phyloP scores from a whole-genome alignment of 2,329 filamentous ascomycete species.

The Fusarium pininemorale region DNA sequence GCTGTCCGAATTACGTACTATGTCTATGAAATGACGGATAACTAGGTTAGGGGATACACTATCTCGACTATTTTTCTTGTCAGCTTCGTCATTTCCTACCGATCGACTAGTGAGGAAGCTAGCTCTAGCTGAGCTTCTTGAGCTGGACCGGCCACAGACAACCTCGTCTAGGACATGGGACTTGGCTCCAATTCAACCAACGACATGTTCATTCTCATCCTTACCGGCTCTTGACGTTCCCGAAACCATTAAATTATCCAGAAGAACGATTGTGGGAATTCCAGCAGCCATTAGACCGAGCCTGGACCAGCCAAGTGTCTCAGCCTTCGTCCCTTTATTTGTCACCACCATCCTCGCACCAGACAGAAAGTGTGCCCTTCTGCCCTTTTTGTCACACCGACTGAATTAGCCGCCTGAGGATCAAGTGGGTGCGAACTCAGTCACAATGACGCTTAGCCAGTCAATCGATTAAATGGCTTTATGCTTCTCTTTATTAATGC shows the following conservation, averaged over 20 bases:
- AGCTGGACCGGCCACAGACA: background rate
- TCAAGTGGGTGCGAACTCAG: background rate
- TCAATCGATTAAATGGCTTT: background rate
- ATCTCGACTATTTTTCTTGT: background rate
- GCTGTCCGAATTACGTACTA: background rate
- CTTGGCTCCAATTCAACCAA: background rate
- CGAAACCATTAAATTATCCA: background rate
- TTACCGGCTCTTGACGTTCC: slow-evolving; percentile 3
- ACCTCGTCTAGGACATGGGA: background rate
- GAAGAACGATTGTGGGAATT: background rate
- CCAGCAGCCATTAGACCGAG: background rate
- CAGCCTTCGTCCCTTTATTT: background rate
- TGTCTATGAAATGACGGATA: background rate
- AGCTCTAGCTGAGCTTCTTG: background rate
- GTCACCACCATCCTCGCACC: background rate
- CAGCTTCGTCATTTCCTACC: background rate
- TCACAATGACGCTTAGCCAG: slow-evolving; percentile 1
- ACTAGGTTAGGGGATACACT: background rate
- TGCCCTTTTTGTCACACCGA: slow-evolving; percentile 9
- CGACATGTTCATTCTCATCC: background rate
- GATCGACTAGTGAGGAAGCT: background rate
- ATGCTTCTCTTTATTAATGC: background rate
- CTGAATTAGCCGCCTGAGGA: background rate
- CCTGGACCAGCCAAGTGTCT: slow-evolving; percentile 13
- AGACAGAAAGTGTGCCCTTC: background rate